Percentiles rank a stretch among this genome's conserved stretches.
These are phyloP conservation scores for Leccinum obscurum DNA, from an alignment of 768 basidiomycete species.

Conservation along the genomic window DNA sequence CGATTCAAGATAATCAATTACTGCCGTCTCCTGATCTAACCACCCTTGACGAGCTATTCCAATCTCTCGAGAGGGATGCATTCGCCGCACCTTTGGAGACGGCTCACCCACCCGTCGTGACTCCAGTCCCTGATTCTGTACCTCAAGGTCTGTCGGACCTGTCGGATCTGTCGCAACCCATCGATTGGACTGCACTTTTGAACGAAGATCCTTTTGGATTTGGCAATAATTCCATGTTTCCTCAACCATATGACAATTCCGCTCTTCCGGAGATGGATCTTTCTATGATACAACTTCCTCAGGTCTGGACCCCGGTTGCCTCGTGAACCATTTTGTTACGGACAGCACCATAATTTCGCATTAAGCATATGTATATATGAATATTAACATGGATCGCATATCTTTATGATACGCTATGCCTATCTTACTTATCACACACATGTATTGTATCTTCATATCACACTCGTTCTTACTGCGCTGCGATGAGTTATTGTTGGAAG, in stretches of 20 bases:
- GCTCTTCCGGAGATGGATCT: conserved; percentile 8
- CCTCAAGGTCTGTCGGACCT: neutral
- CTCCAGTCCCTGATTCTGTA: neutral
- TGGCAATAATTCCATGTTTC: neutral
- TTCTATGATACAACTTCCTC: conserved; percentile 11
- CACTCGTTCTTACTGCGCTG: neutral
- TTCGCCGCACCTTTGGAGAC: neutral
- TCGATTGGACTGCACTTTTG: conserved; percentile 19
- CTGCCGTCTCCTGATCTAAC: neutral
- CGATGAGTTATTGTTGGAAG: no score
- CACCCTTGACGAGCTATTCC: conserved; percentile 2
- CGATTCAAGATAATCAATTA: neutral
- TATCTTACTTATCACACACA: neutral
- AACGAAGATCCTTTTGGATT: neutral
- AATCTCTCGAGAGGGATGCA: neutral
- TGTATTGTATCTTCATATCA: neutral
- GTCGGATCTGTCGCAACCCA: neutral
- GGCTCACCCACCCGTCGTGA: neutral
- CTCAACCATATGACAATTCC: neutral
- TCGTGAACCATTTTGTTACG: neutral
- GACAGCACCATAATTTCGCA: neutral
- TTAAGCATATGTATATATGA: neutral
- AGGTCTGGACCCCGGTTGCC: neutral
- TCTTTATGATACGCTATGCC: neutral
- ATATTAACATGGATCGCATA: neutral